Evolutionary conservation across 208 protist species (phyloP).

Genomic region (Crithidia sp.): DNA sequence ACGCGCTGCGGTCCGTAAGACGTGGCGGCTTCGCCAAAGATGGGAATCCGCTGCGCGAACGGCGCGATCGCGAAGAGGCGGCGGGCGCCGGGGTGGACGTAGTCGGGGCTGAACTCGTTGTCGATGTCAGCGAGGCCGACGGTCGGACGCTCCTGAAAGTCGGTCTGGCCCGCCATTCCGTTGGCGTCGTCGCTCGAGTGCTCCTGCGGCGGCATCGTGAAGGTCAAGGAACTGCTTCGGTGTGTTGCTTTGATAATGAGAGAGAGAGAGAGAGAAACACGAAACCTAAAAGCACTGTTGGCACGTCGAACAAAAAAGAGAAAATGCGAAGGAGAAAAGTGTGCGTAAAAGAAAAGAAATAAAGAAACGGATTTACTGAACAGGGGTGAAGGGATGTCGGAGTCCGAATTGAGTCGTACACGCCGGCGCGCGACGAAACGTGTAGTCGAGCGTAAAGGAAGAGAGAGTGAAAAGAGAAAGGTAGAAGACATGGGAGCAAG

Average conservation of each 20-base stretch:
- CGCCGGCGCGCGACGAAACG: no score
- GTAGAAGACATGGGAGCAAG: no score
- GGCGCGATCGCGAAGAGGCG: conserved; percentile 37
- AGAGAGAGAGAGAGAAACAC: not conserved
- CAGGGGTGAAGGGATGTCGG: no score
- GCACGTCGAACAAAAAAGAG: not conserved
- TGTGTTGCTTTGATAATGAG: not conserved
- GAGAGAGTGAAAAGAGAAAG: no score
- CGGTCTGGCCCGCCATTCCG: not conserved
- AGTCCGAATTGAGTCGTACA: no score
- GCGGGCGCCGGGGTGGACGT: conserved; percentile 48
- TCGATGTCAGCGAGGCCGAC: conserved; percentile 9
- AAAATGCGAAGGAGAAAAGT: not conserved
- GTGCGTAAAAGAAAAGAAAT: not conserved
- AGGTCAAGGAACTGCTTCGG: not conserved
- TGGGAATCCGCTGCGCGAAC: conserved; percentile 33
- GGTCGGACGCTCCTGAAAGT: not conserved
- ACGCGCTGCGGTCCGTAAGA: conserved; percentile 45
- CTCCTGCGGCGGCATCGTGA: not conserved
- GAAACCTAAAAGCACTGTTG: no score
- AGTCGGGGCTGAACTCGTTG: conserved; percentile 22
- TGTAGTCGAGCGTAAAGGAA: no score
- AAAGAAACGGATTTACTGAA: not conserved
- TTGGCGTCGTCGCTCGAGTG: not conserved
- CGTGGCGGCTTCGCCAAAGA: conserved; percentile 42